Evolutionary conservation across 371 early-diverging fungal genomes (phyloP).

Genomic region (Syncephalastrum monosporum): DNA sequence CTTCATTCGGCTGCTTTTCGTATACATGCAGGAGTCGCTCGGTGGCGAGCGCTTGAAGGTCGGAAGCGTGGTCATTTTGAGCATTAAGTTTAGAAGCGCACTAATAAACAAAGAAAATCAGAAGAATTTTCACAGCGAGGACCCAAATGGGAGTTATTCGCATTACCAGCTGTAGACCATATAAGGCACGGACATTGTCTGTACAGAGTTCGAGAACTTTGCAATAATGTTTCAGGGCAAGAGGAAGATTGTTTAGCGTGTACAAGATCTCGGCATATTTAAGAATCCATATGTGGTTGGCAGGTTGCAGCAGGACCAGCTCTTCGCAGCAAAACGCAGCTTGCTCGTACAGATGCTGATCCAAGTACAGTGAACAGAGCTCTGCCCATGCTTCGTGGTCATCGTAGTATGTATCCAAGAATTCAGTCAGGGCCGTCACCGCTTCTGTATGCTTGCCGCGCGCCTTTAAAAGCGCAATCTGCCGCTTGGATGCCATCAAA

Average conservation of each 20-base stretch:
- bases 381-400: constrained; percentile 91
- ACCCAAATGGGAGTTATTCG: neutral
- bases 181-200: constrained; percentile 74
- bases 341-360: constrained; percentile 70
- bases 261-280: constrained; percentile 89
- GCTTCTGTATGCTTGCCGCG: constrained; percentile 69
- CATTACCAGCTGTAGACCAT: constrained; percentile 70
- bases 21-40: constrained; percentile 58
- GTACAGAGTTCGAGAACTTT: constrained; percentile 73
- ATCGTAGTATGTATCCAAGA: constrained; percentile 78
- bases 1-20: constrained; percentile 19
- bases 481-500: constrained; percentile 68
- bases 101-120: constrained; percentile 11
- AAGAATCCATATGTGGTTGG: constrained; percentile 79
- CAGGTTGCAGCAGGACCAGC: constrained; percentile 77
- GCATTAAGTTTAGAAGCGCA: constrained; percentile 41
- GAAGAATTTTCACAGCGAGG: neutral
- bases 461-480: constrained; percentile 70
- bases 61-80: constrained; percentile 42
- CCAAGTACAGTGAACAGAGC: constrained; percentile 72
- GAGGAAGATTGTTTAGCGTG: constrained; percentile 53
- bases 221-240: constrained; percentile 76
- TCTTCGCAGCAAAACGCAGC: constrained; percentile 92
- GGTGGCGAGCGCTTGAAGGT: constrained; percentile 62
- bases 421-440: constrained; percentile 67